These are phyloP conservation scores for Cercophora scortea DNA, from an alignment of 495 filamentous ascomycete genomes.

Conservation along the genomic window DNA sequence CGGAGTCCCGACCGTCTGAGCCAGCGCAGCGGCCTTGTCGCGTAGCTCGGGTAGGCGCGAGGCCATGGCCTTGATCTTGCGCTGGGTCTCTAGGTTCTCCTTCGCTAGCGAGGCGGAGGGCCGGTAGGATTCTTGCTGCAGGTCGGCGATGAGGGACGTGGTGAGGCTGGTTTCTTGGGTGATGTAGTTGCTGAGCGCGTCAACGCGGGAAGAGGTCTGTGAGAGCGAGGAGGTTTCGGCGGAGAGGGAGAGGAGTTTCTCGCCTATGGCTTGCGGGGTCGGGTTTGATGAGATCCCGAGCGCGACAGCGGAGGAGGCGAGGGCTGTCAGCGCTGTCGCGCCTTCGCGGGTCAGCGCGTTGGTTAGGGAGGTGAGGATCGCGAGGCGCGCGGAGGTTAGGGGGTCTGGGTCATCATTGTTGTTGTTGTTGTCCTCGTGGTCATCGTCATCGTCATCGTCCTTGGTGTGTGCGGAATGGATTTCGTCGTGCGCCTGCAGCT, in stretches of 20 bases:
- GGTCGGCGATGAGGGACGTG: constrained; percentile 17
- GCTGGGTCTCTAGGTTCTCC: constrained; percentile 55
- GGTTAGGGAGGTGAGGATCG: not conserved
- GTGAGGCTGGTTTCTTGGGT: constrained; percentile 17
- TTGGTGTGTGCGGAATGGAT: not conserved
- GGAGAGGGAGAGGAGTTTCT: constrained; percentile 29
- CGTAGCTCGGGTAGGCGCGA: constrained; percentile 48
- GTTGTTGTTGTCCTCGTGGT: constrained; percentile 26
- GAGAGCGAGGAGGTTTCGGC: constrained; percentile 28
- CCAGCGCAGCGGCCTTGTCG: constrained; percentile 32
- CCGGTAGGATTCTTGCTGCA: constrained; percentile 36
- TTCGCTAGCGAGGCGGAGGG: constrained; percentile 43
- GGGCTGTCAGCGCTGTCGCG: constrained; percentile 28
- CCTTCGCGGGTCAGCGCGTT: constrained; percentile 35
- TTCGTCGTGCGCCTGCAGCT: constrained; percentile 27
- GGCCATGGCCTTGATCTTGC: constrained; percentile 50
- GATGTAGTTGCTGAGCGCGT: constrained; percentile 26
- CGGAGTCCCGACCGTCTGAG: constrained; percentile 12
- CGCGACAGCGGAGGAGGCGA: constrained; percentile 30
- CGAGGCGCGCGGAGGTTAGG: constrained; percentile 1
- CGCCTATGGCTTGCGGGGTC: constrained; percentile 24
- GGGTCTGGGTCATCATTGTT: not conserved
- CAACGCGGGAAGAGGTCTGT: constrained; percentile 33
- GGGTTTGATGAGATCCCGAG: constrained; percentile 24
- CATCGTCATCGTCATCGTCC: constrained; percentile 20